Conservation (phyloP, 331 rosid species). For the Saraca asoca region DNA sequence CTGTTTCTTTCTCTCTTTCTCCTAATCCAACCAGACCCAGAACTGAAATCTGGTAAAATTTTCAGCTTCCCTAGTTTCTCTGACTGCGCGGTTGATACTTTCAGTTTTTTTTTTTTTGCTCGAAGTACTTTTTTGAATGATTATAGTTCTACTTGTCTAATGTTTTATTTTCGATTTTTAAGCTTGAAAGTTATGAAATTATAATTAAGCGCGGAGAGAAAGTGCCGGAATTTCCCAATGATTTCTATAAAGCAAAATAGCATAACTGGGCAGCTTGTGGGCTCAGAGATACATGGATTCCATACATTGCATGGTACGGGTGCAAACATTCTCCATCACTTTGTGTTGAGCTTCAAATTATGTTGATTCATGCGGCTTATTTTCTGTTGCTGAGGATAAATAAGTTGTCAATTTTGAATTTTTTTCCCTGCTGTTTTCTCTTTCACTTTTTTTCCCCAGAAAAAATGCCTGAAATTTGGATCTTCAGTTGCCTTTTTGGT, state of each 20-base stretch:
- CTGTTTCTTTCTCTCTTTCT: not conserved
- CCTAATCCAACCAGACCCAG: conserved; percentile 14
- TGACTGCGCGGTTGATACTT: not conserved
- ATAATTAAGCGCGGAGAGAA: conserved; percentile 24
- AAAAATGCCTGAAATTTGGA: not conserved
- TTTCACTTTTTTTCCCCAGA: not conserved
- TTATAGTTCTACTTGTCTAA: conserved; percentile 2
- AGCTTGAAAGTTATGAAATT: conserved; percentile 28
- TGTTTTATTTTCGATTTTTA: not conserved
- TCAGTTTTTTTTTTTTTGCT: not conserved
- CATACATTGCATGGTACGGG: conserved; percentile 74
- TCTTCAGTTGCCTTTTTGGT: not conserved
- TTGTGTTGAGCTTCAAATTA: not conserved
- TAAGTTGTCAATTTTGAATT: conserved; percentile 16
- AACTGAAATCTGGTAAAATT: conserved; percentile 31
- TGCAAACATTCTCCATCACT: not conserved
- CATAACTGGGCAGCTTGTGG: conserved; percentile 50
- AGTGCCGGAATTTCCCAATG: conserved; percentile 37
- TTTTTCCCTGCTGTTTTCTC: not conserved
- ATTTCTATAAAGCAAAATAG: conserved; percentile 44
- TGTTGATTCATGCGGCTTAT: not conserved
- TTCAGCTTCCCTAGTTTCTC: conserved; percentile 9
- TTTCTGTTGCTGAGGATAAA: conserved; percentile 14
- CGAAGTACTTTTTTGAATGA: too few species aligned
- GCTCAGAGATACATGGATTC: conserved; percentile 91